Evolutionary conservation across 257 asterid genomes (phyloP).

Genomic region (Ligustrum vulgare): DNA sequence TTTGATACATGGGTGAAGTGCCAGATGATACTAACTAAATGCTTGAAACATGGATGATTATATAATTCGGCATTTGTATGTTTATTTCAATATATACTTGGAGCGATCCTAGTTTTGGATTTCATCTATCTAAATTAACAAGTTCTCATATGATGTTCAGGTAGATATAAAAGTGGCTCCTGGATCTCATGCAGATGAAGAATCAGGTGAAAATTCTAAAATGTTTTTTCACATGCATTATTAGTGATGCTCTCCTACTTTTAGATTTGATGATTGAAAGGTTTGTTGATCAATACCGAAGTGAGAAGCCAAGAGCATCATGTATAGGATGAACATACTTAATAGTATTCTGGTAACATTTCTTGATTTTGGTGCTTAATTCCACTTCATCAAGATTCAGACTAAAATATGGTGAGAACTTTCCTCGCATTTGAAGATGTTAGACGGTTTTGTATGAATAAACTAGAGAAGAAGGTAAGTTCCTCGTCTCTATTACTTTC

Average conservation of each 20-base stretch:
- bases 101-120: neutral
- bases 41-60: neutral
- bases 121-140: constrained; percentile 4
- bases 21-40: constrained; percentile 14
- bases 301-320: constrained; percentile 4
- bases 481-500: too few relatives aligned
- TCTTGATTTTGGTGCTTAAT: too few relatives aligned
- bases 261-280: neutral
- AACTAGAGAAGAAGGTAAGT: too few relatives aligned
- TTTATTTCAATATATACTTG: neutral
- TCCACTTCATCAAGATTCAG: too few relatives aligned
- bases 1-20: constrained; percentile 1
- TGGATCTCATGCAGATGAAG: constrained; percentile 95
- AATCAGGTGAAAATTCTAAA: constrained; percentile 54
- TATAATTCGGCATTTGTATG: neutral
- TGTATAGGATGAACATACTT: neutral
- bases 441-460: too few relatives aligned
- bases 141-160: constrained; percentile 42
- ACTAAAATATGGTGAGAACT: too few relatives aligned
- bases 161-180: constrained; percentile 93
- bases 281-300: neutral
- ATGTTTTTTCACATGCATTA: neutral
- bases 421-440: too few relatives aligned
- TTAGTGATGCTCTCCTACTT: constrained; percentile 12
- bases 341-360: too few relatives aligned